Base-by-base conservation (phyloP, 805 yeast species). In the Ogataea paraovalis region DNA sequence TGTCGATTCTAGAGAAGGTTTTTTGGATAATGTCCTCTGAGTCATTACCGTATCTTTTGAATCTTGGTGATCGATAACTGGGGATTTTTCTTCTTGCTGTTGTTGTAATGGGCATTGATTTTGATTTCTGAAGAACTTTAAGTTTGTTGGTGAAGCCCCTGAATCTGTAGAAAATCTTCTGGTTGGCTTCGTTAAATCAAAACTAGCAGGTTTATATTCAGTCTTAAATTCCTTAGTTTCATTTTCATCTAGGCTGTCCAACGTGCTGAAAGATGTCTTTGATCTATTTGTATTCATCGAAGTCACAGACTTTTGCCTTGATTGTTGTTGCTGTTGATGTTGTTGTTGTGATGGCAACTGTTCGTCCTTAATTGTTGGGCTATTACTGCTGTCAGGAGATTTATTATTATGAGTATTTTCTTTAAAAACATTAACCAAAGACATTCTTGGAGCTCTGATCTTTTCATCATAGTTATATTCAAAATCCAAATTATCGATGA, bases 371-470 rank as follows among this genome's bases (percentile, higher is more conserved):
- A 34, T 4, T 7, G 8, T 18, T 16, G 38, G 16, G 19, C 21
- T 10, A 7, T 34, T 34, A 20, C 12, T 34, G 16, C 21, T 18
- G 3, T 34, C 38, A 5, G 39, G 36, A 22, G 39, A 38, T 33
- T 28, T 25, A 18, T 27, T 39, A 13, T 42, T 33, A 16, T 42
- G 40, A 4, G 53, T 20, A 32, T 48, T 49, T 18, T 40, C 54
- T 40, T 53, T 55, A 23, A 57, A 42, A 2, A 62, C 46, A 39
- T 68, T 57, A 12, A 55, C 61, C 4, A 60, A 45, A n/a, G 72
- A 67, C 78, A 76, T 74, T 43, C 80, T 59, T 10, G 82, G 82
- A 32, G 80, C 80, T 48, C 82, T 60, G 42, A 78, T 78, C 54
- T 76, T 77, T 49, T 77, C 80, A 53, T 77, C 78, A 52, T 76